Evolutionary conservation across 1,284 basidiomycete genomes (phyloP), one percentile per base, ranked within the genome.

Genomic region (Spongispora temasekensis): DNA sequence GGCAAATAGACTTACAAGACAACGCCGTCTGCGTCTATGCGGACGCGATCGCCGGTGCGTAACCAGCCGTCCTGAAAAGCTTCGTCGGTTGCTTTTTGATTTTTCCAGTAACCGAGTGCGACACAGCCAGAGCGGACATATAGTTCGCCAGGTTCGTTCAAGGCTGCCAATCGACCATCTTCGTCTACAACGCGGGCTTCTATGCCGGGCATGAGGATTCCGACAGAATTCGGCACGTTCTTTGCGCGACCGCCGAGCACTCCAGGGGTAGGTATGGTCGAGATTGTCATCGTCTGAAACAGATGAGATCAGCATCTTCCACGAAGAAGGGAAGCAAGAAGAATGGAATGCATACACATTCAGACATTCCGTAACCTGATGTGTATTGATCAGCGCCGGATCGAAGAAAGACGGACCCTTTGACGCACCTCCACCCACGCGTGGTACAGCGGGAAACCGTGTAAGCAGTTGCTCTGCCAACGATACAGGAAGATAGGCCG

Each of bases 331-430:
- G 25, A 12, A 32, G 19, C 27, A 3, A 6, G 10, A 25, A 2
- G 31, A 51, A 46, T 57, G n/a, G n/a, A n/a, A 55, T 28, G 71
- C 86, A 61, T 70, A 91, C 90, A 58, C 77, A 77, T 82, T 93
- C 90, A 0, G 89, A 90, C 80, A 92, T 84, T 17, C 90, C 90
- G 67, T 89, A 93, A 0, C 89, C 89, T 87, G 63, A 23, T 8
- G n/a, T n/a, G n/a, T n/a, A n/a, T n/a, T n/a, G n/a, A n/a, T n/a
- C n/a, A n/a, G n/a, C n/a, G n/a, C n/a, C n/a, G n/a, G n/a, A n/a
- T n/a, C n/a, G n/a, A n/a, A n/a, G n/a, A n/a, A n/a, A n/a, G n/a
- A n/a, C n/a, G n/a, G n/a, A 40, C 37, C 4, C 30, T 19, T 46
- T 23, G n/a, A 70, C 69, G 4, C 55, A 88, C 88, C 88, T 78